Evolutionary conservation across 768 basidiomycete species (phyloP).

Genomic region (Psilocybe azurescens): DNA sequence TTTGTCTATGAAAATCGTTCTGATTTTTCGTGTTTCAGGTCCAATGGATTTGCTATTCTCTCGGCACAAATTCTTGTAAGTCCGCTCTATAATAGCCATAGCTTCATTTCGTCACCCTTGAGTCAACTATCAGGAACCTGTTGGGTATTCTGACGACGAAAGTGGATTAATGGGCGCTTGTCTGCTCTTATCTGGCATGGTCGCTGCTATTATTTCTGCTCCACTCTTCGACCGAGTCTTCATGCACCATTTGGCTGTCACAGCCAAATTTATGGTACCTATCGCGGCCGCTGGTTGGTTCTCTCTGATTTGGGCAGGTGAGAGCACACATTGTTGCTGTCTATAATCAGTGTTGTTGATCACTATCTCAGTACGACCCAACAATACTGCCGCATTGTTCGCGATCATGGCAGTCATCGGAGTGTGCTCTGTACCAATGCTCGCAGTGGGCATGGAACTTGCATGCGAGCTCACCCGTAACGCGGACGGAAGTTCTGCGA

Average conservation of each 20-base stretch:
- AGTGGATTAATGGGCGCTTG: slow-evolving; percentile 74
- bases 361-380: slow-evolving; percentile 55
- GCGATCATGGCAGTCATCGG: slow-evolving; percentile 75
- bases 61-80: slow-evolving; percentile 72
- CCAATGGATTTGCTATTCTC: slow-evolving; percentile 68
- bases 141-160: slow-evolving; percentile 70
- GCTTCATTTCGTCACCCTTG: not conserved
- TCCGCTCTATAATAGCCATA: slow-evolving; percentile 9
- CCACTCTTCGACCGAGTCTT: slow-evolving; percentile 87
- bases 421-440: slow-evolving; percentile 64
- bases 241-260: slow-evolving; percentile 69
- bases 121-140: slow-evolving; percentile 56
- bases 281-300: slow-evolving; percentile 69
- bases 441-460: slow-evolving; percentile 80
- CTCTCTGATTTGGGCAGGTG: slow-evolving; percentile 82
- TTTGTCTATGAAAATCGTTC: not conserved
- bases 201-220: slow-evolving; percentile 68
- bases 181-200: slow-evolving; percentile 71
- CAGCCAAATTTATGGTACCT: slow-evolving; percentile 65
- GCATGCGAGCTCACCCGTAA: slow-evolving; percentile 82
- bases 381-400: slow-evolving; percentile 66
- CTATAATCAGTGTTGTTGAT: not conserved
- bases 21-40: slow-evolving; percentile 36
- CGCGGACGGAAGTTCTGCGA: slow-evolving; percentile 75
- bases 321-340: slow-evolving; percentile 21